A percentile compares a stretch with the other conserved stretches of the same genome.
phyloP scores from a whole-genome alignment of 176 grass and related monocot genomes.

The Aegilops tauschii region DNA sequence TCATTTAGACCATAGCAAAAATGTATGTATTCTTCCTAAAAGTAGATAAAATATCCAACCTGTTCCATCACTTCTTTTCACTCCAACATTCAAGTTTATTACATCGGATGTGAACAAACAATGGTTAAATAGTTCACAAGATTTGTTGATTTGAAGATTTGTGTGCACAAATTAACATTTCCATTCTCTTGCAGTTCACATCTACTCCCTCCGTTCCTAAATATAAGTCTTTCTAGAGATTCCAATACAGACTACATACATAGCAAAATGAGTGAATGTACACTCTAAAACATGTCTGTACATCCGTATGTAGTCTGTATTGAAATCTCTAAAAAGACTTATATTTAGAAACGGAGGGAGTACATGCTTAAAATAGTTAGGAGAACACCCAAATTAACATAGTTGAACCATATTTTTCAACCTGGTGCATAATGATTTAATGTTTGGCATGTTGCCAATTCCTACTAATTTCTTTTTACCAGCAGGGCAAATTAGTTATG shows the following conservation, averaged over 20 bases:
- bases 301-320: no score
- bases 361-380: not conserved
- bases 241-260: no score
- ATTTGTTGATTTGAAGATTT: not conserved
- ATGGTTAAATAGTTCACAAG: not conserved
- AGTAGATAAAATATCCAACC: not conserved
- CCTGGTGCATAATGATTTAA: not conserved
- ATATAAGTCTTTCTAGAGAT: no score
- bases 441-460: not conserved
- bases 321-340: no score
- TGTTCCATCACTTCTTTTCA: not conserved
- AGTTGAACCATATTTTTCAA: not conserved
- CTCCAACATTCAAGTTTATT: slow-evolving; percentile 1
- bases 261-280: no score
- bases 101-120: not conserved
- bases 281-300: no score
- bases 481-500: not conserved
- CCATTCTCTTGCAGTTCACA: not conserved
- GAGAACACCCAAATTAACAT: not conserved
- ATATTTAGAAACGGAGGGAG: no score
- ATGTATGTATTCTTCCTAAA: not conserved
- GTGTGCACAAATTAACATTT: not conserved
- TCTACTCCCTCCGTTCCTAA: not conserved
- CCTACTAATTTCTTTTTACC: not conserved
- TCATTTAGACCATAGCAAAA: not conserved